Evolutionary conservation across 345 rosid species (phyloP), one percentile per base, ranked within the genome.

Genomic region (Mangifera indica): DNA sequence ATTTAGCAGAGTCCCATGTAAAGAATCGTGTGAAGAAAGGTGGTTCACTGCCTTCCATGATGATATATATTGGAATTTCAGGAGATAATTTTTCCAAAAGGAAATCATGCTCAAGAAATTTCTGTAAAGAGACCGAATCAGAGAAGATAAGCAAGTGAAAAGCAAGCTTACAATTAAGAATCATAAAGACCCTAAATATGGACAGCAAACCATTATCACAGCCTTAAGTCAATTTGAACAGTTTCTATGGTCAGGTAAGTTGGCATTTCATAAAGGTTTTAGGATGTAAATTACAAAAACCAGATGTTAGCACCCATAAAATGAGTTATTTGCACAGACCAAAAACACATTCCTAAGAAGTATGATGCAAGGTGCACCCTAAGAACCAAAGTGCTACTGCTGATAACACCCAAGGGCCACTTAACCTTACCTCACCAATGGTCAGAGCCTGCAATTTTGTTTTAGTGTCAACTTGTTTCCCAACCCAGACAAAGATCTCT

Each of bases 11-110:
- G 81, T 96, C 97, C 99, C 99, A 96, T 52, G 88, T 72, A 76
- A 96, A 96, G 85, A 91, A 96, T 56, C 97, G 92, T 10, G 95
- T 91, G 75, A 96, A 93, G 81, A 96, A 96, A 64, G 93, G 84
- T 17, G 98, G 99, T 77, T 96, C 99, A 52, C 86, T 90, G 77
- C 97, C 98, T 82, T 96, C 99, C 68, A 80, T 82, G 71, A 91
- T 81, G 64, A 93, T 78, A 77, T 83, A 91, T 69, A 90, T 76
- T 22, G 97, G 95, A 83, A 90, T 70, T 81, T 96, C 91, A 72
- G 54, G 72, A 55, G 95, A 82, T 69, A 91, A 73, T 21, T 87
- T 91, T 77, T 91, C 97, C 29, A 88, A 73, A 60, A 93, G 90
- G 79, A 86, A 87, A 80, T 96, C 98, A 5, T 76, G 79, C 83